Evolutionary conservation across 1,139 yeast species (phyloP), one percentile per base, ranked within the genome.

Genomic region (Candida sp.): DNA sequence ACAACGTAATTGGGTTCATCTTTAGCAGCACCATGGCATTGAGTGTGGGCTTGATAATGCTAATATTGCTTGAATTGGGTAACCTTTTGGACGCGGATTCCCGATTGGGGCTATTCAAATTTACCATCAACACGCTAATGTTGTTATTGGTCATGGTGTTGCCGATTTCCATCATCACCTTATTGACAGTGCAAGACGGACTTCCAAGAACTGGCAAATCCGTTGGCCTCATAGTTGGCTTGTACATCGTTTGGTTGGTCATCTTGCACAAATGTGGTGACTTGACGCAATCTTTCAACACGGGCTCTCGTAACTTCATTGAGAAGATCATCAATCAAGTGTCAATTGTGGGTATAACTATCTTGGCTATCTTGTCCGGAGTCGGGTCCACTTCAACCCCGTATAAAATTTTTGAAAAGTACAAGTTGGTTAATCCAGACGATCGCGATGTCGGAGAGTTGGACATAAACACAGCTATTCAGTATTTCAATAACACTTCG

Each of bases 311-410:
- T 42, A 51, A 38, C 55, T 59, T 34, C 57, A 64, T 69, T 47
- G 82, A 73, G 58, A 70, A 59, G 46, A 78, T 77, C 56, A 75
- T 86, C 35, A 84, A 87, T 48, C 83, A 88, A 54, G 70, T 89
- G 3, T 85, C 90, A 2, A 78, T 89, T 47, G 77, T 85, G 12
- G 96, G 96, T 1, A 85, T 89, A 27, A 83, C 90, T 1, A 71
- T 86, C 38, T 85, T 88, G 78, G 91, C 93, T 0, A 65, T 82
- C 0, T 69, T 90, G 38, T 85, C 92, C 2, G 96, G 96, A 0
- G 73, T 89, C 42, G 94, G 94, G 2, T 85, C 92, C 8, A 82
- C 85, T 12, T 78, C 92, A n/a, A 85, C 91, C 0, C 85, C 88
- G 0, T 72, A 69, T 53, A 63, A 64, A 39, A 48, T 58, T 22